phyloP scores from a whole-genome alignment of 2,329 filamentous ascomycete species.

The Cladosporium sp. region DNA sequence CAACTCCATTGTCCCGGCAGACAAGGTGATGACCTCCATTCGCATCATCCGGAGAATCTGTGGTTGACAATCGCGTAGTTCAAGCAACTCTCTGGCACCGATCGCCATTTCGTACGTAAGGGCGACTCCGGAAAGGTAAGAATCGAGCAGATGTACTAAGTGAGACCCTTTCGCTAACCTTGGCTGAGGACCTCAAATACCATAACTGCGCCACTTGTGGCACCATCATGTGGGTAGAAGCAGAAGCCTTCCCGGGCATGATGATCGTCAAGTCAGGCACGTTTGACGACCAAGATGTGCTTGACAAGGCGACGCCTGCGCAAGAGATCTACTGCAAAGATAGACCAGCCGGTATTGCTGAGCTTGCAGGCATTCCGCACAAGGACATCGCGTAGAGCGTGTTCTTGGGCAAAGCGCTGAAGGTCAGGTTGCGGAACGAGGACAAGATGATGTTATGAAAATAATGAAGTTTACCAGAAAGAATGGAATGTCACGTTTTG shows the following conservation, averaged over 20 bases:
- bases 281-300: slow-evolving; percentile 25
- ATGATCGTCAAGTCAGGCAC: slow-evolving; percentile 31
- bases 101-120: slow-evolving; percentile 22
- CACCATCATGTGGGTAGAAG: slow-evolving; percentile 26
- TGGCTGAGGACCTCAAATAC: slow-evolving; percentile 22
- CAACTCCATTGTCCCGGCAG: slow-evolving; percentile 26
- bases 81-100: slow-evolving; percentile 26
- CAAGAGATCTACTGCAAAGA: slow-evolving; percentile 31
- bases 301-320: slow-evolving; percentile 20
- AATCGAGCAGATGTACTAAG: too few species aligned
- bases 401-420: too few species aligned
- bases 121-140: slow-evolving; percentile 20
- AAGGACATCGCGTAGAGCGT: slow-evolving; percentile 18
- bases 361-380: slow-evolving; percentile 22
- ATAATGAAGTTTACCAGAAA: too few species aligned
- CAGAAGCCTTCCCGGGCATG: slow-evolving; percentile 22
- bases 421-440: too few species aligned
- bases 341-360: slow-evolving; percentile 26
- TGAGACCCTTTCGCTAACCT: not conserved
- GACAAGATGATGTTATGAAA: too few species aligned
- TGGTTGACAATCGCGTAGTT: slow-evolving; percentile 17
- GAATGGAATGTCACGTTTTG: too few species aligned
- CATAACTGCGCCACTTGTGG: slow-evolving; percentile 28
- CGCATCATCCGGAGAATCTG: not conserved
- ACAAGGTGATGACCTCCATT: slow-evolving; percentile 16